Evolutionary conservation across 768 basidiomycete species (phyloP).

Genomic region (Calocybe indica): DNA sequence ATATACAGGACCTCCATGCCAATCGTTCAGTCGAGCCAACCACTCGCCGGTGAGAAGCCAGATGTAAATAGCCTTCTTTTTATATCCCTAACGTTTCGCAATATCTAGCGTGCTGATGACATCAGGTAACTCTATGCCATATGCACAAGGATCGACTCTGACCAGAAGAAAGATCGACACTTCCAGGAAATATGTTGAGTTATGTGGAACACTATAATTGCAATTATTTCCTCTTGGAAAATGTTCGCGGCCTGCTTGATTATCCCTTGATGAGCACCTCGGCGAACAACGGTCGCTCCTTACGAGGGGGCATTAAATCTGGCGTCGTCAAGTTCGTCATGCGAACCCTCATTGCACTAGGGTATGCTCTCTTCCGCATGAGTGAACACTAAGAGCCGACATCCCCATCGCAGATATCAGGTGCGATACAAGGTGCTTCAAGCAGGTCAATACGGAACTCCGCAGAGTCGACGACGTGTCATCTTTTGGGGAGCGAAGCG

Average conservation of each 20-base stretch:
- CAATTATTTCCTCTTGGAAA: constrained; percentile 63
- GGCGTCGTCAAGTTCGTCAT: constrained; percentile 66
- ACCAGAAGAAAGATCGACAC: constrained; percentile 39
- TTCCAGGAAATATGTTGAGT: constrained; percentile 66
- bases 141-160: background rate
- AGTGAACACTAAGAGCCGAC: background rate
- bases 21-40: constrained; percentile 64
- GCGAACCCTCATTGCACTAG: constrained; percentile 53
- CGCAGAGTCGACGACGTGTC: constrained; percentile 60
- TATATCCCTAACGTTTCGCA: background rate
- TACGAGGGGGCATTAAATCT: constrained; percentile 36
- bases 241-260: constrained; percentile 57
- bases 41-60: constrained; percentile 42
- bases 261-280: constrained; percentile 38
- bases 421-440: constrained; percentile 60
- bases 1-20: constrained; percentile 64
- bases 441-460: constrained; percentile 66
- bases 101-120: constrained; percentile 48
- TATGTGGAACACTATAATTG: constrained; percentile 64
- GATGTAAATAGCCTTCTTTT: background rate
- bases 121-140: constrained; percentile 34
- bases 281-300: constrained; percentile 17
- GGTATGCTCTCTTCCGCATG: constrained; percentile 33
- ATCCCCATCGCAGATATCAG: constrained; percentile 46
- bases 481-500: constrained; percentile 65